Percentiles rank a stretch among this genome's conserved stretches.
phyloP scores from a whole-genome alignment of 371 early-diverging fungal genomes.

The Mucor velutinosus region DNA sequence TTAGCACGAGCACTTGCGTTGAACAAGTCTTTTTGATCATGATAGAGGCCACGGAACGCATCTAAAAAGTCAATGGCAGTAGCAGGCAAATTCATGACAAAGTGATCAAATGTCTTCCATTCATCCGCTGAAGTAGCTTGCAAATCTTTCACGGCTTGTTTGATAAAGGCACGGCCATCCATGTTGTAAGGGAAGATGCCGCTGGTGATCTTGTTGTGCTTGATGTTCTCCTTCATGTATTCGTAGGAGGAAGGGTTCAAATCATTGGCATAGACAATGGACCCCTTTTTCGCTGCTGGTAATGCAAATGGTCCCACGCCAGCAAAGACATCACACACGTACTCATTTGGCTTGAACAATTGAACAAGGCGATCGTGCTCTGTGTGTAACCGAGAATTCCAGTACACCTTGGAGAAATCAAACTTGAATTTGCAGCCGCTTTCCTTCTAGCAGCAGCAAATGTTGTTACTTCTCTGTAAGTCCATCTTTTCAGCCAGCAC shows the following conservation, averaged over 20 bases:
- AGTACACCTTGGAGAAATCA: slow-evolving; percentile 98
- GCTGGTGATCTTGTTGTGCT: slow-evolving; percentile 71
- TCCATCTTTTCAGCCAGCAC: background rate
- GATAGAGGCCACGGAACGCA: slow-evolving; percentile 73
- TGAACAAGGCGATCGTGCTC: slow-evolving; percentile 94
- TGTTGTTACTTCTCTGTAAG: background rate
- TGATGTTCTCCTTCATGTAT: slow-evolving; percentile 81
- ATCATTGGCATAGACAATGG: slow-evolving; percentile 96
- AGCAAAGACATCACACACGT: slow-evolving; percentile 96
- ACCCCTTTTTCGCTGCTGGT: slow-evolving; percentile 88
- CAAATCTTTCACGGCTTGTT: slow-evolving; percentile 65
- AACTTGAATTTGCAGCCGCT: slow-evolving; percentile 90
- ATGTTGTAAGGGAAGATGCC: slow-evolving; percentile 81
- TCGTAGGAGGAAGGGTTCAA: slow-evolving; percentile 92
- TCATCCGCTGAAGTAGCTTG: slow-evolving; percentile 16
- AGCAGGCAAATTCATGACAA: slow-evolving; percentile 98
- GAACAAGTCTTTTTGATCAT: slow-evolving; percentile 43
- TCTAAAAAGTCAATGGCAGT: slow-evolving; percentile 95
- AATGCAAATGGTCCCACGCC: slow-evolving; percentile 99
- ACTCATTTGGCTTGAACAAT: slow-evolving; percentile 72
- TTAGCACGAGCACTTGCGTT: slow-evolving; percentile 38
- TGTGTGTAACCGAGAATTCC: slow-evolving; percentile 97
- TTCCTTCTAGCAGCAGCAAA: slow-evolving; percentile 68
- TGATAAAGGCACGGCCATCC: slow-evolving; percentile 93
- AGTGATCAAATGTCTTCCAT: slow-evolving; percentile 87